These are phyloP conservation scores for Ganoderma lucidum DNA, from an alignment of 1,284 basidiomycete genomes.

Conservation along the genomic window DNA sequence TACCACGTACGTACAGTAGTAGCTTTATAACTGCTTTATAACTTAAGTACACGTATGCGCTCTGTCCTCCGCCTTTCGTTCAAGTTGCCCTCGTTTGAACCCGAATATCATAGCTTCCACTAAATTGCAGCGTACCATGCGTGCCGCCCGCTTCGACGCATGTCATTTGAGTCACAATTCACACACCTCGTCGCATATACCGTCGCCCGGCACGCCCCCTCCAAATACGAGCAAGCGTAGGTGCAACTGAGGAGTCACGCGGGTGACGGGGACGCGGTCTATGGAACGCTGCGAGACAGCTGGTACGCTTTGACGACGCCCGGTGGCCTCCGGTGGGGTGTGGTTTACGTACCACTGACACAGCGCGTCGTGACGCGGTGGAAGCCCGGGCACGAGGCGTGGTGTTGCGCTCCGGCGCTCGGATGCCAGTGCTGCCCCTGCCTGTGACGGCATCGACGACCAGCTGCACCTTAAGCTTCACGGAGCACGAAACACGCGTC, in stretches of 20 bases:
- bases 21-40: neutral
- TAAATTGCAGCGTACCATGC: neutral
- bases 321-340: constrained; percentile 4
- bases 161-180: neutral
- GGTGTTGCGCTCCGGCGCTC: neutral
- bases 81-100: neutral
- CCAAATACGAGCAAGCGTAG: neutral
- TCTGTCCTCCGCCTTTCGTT: neutral
- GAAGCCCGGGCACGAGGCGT: neutral
- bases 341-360: constrained; percentile 6
- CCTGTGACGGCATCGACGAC: neutral
- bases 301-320: constrained; percentile 2
- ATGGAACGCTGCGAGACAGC: constrained; percentile 4
- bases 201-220: neutral
- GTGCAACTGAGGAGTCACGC: neutral
- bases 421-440: neutral
- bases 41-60: neutral
- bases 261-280: neutral
- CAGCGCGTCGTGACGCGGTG: neutral
- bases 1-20: neutral
- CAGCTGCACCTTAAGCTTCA: neutral
- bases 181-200: neutral
- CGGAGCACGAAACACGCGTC: constrained; percentile 9
- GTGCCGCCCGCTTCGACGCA: neutral
- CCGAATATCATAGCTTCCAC: neutral